These are phyloP conservation scores for Pichia sp. DNA, from an alignment of 1,139 yeast species.

Conservation along the genomic window DNA sequence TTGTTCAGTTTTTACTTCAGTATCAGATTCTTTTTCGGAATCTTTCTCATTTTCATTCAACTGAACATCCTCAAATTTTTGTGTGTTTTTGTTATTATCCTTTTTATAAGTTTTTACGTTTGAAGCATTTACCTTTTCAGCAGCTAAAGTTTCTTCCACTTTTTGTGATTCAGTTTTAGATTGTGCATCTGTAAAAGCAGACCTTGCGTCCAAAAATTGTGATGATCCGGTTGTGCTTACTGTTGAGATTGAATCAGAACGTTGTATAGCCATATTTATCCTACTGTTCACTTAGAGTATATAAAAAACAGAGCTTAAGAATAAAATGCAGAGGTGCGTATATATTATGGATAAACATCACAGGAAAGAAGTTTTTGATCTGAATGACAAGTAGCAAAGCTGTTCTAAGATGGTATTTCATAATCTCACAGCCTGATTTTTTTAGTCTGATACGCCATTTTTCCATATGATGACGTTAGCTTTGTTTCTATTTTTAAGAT, in stretches of 20 bases:
- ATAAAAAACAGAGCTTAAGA: too few relatives aligned
- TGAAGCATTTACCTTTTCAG: neutral
- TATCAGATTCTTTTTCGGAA: too few relatives aligned
- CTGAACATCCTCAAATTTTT: neutral
- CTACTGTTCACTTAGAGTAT: neutral
- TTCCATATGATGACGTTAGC: neutral
- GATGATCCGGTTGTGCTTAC: constrained; percentile 16
- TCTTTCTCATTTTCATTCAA: constrained; percentile 4
- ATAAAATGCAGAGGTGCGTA: too few relatives aligned
- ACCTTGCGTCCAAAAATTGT: constrained; percentile 15
- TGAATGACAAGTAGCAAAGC: neutral
- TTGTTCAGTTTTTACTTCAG: constrained; percentile 9
- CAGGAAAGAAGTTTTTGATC: neutral
- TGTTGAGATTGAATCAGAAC: constrained; percentile 10
- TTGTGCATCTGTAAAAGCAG: constrained; percentile 10
- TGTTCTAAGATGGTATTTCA: too few relatives aligned
- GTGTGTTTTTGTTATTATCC: neutral
- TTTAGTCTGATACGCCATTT: neutral
- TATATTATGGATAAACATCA: neutral
- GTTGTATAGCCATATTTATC: constrained; percentile 3
- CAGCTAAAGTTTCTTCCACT: too few relatives aligned
- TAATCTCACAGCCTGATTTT: neutral
- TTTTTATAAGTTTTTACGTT: neutral
- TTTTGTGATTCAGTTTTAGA: neutral
- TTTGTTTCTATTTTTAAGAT: neutral